Evolutionary conservation across 177 flowering plant species (phyloP).

Genomic region (Vitis hybrid): DNA sequence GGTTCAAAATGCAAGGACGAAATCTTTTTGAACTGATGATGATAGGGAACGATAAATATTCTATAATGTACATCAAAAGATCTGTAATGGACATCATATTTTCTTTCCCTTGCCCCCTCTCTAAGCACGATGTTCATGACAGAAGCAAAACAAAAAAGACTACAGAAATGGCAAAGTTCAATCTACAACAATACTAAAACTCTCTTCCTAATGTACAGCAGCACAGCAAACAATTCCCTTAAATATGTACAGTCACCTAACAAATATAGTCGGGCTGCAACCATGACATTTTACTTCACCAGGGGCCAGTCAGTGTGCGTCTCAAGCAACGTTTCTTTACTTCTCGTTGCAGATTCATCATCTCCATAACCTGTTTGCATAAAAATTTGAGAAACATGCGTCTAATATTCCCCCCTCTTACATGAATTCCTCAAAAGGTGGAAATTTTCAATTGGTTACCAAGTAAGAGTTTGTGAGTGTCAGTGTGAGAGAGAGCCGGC

Average conservation of each 20-base stretch:
- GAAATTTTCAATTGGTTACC: background rate
- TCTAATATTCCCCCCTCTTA: background rate
- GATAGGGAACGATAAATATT: background rate
- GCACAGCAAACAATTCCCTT: constrained; percentile 7
- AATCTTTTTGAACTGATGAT: no score
- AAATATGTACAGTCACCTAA: constrained; percentile 27
- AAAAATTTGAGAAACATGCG: background rate
- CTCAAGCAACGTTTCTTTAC: constrained; percentile 59
- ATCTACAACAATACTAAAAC: background rate
- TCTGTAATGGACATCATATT: background rate
- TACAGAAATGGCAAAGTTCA: constrained; percentile 3
- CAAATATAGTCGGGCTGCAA: constrained; percentile 1
- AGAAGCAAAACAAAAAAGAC: background rate
- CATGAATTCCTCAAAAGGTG: background rate
- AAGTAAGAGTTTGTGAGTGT: no score
- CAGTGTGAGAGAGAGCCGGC: no score
- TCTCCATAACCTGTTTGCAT: constrained; percentile 56
- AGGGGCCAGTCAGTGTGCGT: constrained; percentile 77
- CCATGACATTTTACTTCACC: constrained; percentile 32
- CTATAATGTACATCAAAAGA: background rate
- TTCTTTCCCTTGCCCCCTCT: background rate
- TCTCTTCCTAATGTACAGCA: background rate
- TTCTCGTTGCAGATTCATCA: constrained; percentile 43
- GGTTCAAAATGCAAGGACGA: no score
- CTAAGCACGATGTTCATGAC: constrained; percentile 1